Base-by-base conservation (phyloP, 2,329 filamentous ascomycete species). In the Fusarium falciforme region DNA sequence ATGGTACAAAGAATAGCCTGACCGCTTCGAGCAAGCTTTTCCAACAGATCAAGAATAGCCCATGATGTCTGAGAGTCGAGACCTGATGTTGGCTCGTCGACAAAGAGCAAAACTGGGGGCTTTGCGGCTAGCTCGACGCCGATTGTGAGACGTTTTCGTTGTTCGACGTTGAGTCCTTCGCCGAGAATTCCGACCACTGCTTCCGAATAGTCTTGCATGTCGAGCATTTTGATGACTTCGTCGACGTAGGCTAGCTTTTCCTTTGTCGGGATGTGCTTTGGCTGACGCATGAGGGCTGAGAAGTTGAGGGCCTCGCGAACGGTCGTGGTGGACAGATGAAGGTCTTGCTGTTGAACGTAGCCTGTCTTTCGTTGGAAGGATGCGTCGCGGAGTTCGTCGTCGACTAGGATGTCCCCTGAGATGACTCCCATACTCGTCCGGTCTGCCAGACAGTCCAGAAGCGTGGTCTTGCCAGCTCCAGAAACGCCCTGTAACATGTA, bases 321-420 rank as follows among this genome's bases (percentile, higher is more conserved):
- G 0, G 94, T 97, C 0, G 91, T 90, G 0, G 94, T 96, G 16
- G 91, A 87, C 14, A 96, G 85, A 80, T 97, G 94, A 2, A 97
- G 87, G 87, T 97, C 94, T 79, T 96, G 94, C 80, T 97, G 94
- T 78, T 96, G 93, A 27, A 94, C 94, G 75, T 96, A 96, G 49
- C 94, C 94, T 0, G 93, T 96, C 83, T 95, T 95, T 63, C 94
- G 91, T 80, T 96, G 94, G 87, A 97, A 97, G 0, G 93, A 94
- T 14, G 87, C 87, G 73, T 96, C 93, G 38, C 93, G 89, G 33
- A 89, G 89, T 47, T 87, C 88, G 10, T 87, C 88, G 62, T 89
- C 86, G 17, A 90, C 87, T 6, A 89, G 81, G 89, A 97, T 95
- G 70, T 95, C 92, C 63, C 94, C 94, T 2, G 88, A 90, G 38